A percentile compares a stretch with the other conserved stretches of the same genome.
phyloP scores from a whole-genome alignment of 495 filamentous ascomycete species.

The Evernia prunastri region DNA sequence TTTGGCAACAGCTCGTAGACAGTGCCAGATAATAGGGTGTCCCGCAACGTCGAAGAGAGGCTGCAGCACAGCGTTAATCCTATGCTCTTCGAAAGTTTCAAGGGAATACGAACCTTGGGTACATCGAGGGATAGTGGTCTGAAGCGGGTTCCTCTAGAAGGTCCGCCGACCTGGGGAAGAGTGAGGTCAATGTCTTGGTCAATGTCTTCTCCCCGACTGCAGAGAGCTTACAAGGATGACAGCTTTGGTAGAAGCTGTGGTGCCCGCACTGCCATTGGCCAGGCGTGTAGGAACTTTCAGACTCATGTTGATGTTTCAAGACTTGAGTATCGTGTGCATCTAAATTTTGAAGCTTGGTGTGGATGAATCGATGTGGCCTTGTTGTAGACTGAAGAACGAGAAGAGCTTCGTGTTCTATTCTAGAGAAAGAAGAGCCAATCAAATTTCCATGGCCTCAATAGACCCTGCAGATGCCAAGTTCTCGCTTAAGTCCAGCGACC shows the following conservation, averaged over 20 bases:
- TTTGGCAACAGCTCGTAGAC: conserved; percentile 84
- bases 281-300: conserved; percentile 18
- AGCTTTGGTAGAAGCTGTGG: conserved; percentile 57
- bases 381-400: no score
- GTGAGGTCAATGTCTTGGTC: conserved; percentile 16
- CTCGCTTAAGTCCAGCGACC: background rate
- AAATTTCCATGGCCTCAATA: background rate
- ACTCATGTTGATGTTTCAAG: conserved; percentile 5
- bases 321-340: background rate
- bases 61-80: conserved; percentile 41
- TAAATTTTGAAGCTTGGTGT: background rate
- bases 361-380: background rate
- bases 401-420: background rate
- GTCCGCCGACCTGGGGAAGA: conserved; percentile 71
- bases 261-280: conserved; percentile 34
- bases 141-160: conserved; percentile 92
- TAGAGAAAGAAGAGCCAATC: background rate
- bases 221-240: conserved; percentile 55
- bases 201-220: no score
- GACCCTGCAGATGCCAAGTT: background rate
- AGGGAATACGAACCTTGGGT: conserved; percentile 67
- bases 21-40: conserved; percentile 97
- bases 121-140: conserved; percentile 93
- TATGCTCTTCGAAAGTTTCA: conserved; percentile 14
- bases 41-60: conserved; percentile 98